These are phyloP conservation scores for Butyriboletus loyo DNA, from an alignment of 768 basidiomycete species.

Conservation along the genomic window DNA sequence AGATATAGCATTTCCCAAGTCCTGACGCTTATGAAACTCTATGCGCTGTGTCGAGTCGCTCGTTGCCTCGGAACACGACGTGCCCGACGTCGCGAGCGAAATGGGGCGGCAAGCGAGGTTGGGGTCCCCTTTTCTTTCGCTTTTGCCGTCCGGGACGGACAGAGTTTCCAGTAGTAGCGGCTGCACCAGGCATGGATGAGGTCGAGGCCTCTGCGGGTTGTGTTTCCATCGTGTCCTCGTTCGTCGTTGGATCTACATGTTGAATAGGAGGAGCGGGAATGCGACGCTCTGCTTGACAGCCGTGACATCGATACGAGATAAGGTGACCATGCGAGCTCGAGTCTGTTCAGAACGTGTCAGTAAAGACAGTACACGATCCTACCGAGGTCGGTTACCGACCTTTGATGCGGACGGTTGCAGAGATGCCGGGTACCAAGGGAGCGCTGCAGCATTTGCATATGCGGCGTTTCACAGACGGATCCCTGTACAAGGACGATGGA, in stretches of 20 bases:
- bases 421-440: constrained; percentile 65
- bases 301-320: constrained; percentile 56
- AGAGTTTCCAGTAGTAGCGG: not conserved
- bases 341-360: constrained; percentile 32
- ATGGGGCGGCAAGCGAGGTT: constrained; percentile 51
- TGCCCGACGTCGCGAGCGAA: constrained; percentile 66
- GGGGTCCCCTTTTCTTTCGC: constrained; percentile 21
- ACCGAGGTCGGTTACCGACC: constrained; percentile 37
- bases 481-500: constrained; percentile 42
- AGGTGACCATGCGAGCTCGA: constrained; percentile 49
- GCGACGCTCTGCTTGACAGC: constrained; percentile 55
- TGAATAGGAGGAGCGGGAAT: constrained; percentile 63
- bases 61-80: constrained; percentile 63
- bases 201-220: not conserved
- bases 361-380: not conserved
- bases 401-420: constrained; percentile 62
- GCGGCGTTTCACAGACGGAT: constrained; percentile 79
- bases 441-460: constrained; percentile 68
- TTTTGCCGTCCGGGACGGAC: not conserved
- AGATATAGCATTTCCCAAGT: not conserved
- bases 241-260: not conserved
- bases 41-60: constrained; percentile 31
- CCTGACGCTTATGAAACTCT: not conserved
- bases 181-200: not conserved
- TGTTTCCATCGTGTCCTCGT: not conserved